These are phyloP conservation scores for Phenoliferia sp. DNA, from an alignment of 1,284 basidiomycete species.

Conservation along the genomic window DNA sequence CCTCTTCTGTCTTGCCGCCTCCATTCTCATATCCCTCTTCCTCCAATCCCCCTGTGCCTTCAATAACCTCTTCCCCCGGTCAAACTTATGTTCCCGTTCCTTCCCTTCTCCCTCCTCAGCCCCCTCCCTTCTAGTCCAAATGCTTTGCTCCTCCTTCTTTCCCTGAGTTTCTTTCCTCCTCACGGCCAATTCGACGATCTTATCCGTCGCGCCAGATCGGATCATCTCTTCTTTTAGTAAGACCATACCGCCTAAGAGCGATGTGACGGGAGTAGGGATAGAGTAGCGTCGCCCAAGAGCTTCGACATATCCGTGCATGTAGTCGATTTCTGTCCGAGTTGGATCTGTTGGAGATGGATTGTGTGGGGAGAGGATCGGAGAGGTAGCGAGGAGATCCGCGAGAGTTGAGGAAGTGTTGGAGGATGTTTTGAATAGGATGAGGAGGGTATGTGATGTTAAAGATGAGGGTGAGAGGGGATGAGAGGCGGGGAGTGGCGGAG, in stretches of 20 bases:
- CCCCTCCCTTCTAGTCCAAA: too few relatives aligned
- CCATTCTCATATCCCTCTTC: not conserved
- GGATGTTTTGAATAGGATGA: constrained; percentile 46
- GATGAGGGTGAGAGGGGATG: constrained; percentile 54
- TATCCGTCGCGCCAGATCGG: constrained; percentile 23
- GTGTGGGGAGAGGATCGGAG: not conserved
- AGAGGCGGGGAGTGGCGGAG: constrained; percentile 53
- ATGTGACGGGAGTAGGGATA: constrained; percentile 60
- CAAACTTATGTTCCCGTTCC: too few relatives aligned
- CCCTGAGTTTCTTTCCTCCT: not conserved
- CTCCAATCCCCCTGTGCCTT: not conserved
- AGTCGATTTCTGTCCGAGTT: constrained; percentile 73
- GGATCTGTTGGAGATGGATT: constrained; percentile 8
- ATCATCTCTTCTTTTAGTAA: constrained; percentile 47
- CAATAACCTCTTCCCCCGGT: not conserved
- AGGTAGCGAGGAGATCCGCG: constrained; percentile 22
- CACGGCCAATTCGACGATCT: constrained; percentile 8
- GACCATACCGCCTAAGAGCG: constrained; percentile 59
- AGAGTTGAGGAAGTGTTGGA: constrained; percentile 32
- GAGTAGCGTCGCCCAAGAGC: constrained; percentile 59
- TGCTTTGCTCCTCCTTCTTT: not conserved
- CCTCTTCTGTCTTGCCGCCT: not conserved
- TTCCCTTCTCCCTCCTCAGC: too few relatives aligned
- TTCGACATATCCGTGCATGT: constrained; percentile 79
- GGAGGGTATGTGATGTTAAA: constrained; percentile 47